Evolutionary conservation across 352 stramenopile genomes (phyloP), one percentile per base, ranked within the genome.

Genomic region (Phytophthora podocarpi): DNA sequence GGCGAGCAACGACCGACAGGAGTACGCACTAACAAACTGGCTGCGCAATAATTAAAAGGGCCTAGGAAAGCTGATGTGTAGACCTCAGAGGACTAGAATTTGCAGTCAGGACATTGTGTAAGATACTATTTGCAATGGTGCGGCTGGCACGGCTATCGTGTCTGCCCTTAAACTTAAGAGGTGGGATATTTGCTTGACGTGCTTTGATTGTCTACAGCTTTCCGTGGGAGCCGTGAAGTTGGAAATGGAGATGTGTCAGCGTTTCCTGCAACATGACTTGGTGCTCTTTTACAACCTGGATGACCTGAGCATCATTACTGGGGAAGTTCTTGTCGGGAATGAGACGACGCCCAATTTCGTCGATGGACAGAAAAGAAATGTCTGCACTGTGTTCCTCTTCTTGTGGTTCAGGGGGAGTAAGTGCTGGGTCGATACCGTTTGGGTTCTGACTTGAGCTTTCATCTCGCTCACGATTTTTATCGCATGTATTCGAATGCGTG

Each of bases 11-110:
- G 78, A 82, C 36, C 79, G 76, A 20, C 72, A 73, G 24, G 77
- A 87, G 43, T 90, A 82, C 54, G 72, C 74, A 8, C 66, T 92
- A 28, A 90, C 79, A 12, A 86, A 72, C 39, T 92, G 83, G 83
- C 67, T 92, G 50, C 72, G 70, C 42, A 85, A 88, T 57, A 78
- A 64, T 49, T 78, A 64, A 74, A 24, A 28, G n/a, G 31, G 16
- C 3, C 12, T 11, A 39, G 20, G 21, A 23, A 6, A 57, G 32
- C 23, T 26, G 11, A 16, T 34, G 48, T 24, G 35, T n/a, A 23
- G 16, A 43, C 47, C 32, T 47, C 28, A 34, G 16, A 32, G 31
- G 21, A 20, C 47, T 31, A 37, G n/a, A 34, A 48, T 52, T 52
- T 61, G 39, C 45, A 49, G 45, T 34, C 26, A 61, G 27, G 12